Conservation (phyloP, 352 stramenopile genomes). For the Phytophthora fragariae region DNA sequence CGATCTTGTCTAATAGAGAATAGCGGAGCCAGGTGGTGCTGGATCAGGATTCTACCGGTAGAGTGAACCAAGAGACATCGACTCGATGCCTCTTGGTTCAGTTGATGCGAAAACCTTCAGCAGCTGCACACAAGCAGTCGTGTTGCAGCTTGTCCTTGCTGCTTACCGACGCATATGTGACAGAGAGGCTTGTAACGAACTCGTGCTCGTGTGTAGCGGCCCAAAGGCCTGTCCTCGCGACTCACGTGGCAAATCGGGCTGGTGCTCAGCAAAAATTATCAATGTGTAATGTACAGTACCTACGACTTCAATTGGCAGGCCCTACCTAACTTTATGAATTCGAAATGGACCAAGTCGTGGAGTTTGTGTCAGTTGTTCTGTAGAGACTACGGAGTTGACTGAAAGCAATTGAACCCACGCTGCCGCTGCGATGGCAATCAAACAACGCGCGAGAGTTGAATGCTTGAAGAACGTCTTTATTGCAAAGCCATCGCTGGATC, state of each 20-base stretch:
- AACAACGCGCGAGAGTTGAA: too few species aligned
- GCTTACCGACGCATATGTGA: not conserved
- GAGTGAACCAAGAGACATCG: too few species aligned
- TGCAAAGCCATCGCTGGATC: not conserved
- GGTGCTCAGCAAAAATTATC: not conserved
- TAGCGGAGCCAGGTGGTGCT: not conserved
- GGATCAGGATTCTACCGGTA: not conserved
- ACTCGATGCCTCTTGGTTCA: not conserved
- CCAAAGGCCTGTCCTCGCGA: conserved; percentile 2
- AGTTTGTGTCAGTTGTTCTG: not conserved
- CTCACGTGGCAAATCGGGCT: not conserved
- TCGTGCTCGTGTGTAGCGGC: conserved; percentile 2
- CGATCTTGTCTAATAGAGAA: not conserved
- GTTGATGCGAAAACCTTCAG: not conserved
- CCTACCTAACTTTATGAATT: not conserved
- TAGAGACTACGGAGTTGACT: not conserved
- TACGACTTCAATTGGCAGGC: conserved; percentile 2
- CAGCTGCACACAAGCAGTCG: not conserved
- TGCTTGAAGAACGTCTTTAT: too few species aligned
- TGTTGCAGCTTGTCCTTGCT: not conserved
- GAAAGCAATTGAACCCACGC: not conserved
- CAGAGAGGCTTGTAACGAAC: conserved; percentile 1
- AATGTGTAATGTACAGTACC: not conserved
- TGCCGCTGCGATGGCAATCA: too few species aligned
- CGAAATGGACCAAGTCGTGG: not conserved